These are phyloP conservation scores for Xylariaceae sp. DNA, from an alignment of 2,329 filamentous ascomycete genomes.

Conservation along the genomic window DNA sequence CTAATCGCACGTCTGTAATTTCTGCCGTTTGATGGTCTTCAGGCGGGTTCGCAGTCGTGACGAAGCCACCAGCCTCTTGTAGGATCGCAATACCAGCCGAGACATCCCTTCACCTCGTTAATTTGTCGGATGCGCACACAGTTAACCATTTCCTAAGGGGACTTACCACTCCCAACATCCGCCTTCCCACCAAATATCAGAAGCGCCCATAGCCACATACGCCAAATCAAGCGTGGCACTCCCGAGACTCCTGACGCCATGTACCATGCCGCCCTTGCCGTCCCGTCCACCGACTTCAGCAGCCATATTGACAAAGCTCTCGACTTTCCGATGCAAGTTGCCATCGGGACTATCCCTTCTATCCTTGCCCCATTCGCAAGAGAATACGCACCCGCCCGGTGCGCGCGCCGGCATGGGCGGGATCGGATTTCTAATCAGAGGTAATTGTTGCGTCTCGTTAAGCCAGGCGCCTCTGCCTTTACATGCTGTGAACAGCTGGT, in stretches of 20 bases:
- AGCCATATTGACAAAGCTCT: constrained; percentile 79
- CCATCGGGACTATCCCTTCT: constrained; percentile 69
- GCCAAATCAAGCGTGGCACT: constrained; percentile 77
- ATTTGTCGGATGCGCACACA: not conserved
- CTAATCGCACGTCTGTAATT: constrained; percentile 67
- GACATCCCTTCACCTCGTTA: constrained; percentile 64
- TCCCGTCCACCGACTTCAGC: constrained; percentile 66
- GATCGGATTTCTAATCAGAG: constrained; percentile 66
- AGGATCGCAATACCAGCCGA: constrained; percentile 77
- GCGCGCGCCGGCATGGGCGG: constrained; percentile 69
- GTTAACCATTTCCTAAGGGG: not conserved
- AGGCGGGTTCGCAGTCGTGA: constrained; percentile 78
- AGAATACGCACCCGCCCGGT: constrained; percentile 73
- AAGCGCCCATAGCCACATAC: constrained; percentile 75
- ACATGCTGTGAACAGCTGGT: constrained; percentile 74
- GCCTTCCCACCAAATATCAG: constrained; percentile 86
- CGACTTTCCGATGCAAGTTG: constrained; percentile 74
- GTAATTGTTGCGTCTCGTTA: constrained; percentile 68
- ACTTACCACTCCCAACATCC: constrained; percentile 79
- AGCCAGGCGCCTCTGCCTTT: constrained; percentile 71
- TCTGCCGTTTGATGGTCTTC: constrained; percentile 59
- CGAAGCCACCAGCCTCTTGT: constrained; percentile 74
- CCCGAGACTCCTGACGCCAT: constrained; percentile 75
- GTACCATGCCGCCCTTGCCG: constrained; percentile 79
- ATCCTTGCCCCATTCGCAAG: constrained; percentile 83